These are phyloP conservation scores for Aquilaria malaccensis DNA, from an alignment of 345 rosid species.

Conservation along the genomic window DNA sequence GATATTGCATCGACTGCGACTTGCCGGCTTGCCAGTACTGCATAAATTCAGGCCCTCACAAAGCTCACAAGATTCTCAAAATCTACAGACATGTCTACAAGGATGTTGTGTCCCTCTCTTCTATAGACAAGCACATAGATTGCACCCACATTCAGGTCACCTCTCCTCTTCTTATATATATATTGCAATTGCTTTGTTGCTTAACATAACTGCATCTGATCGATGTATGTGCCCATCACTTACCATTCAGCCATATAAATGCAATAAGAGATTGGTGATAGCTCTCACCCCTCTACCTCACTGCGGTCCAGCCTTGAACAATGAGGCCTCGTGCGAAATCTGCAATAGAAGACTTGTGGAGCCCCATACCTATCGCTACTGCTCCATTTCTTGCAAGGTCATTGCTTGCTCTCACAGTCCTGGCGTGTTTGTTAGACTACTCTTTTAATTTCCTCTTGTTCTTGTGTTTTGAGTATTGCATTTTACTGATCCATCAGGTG, in stretches of 20 bases:
- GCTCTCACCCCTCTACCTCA: constrained; percentile 41
- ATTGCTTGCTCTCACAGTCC: not conserved
- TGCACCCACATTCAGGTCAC: constrained; percentile 35
- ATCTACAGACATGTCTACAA: constrained; percentile 39
- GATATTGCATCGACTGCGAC: constrained; percentile 36
- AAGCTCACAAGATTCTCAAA: constrained; percentile 35
- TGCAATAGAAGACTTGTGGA: constrained; percentile 30
- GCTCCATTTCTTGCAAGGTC: constrained; percentile 46
- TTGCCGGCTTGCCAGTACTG: constrained; percentile 36
- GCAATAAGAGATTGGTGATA: constrained; percentile 34
- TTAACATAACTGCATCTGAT: not conserved
- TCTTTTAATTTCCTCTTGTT: not conserved
- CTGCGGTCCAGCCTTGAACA: constrained; percentile 13
- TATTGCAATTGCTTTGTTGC: not conserved
- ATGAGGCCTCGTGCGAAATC: constrained; percentile 17
- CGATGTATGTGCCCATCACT: not conserved
- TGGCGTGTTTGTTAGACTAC: too few species aligned
- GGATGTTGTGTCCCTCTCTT: constrained; percentile 31
- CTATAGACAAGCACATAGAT: constrained; percentile 29
- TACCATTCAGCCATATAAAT: constrained; percentile 31
- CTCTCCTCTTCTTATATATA: not conserved
- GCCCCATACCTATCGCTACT: constrained; percentile 25
- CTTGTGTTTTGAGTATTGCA: not conserved
- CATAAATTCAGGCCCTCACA: constrained; percentile 23
- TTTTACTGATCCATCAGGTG: constrained; percentile 1